Base-by-base conservation (phyloP, 306 rosid genomes). In the Cicer judaicum region DNA sequence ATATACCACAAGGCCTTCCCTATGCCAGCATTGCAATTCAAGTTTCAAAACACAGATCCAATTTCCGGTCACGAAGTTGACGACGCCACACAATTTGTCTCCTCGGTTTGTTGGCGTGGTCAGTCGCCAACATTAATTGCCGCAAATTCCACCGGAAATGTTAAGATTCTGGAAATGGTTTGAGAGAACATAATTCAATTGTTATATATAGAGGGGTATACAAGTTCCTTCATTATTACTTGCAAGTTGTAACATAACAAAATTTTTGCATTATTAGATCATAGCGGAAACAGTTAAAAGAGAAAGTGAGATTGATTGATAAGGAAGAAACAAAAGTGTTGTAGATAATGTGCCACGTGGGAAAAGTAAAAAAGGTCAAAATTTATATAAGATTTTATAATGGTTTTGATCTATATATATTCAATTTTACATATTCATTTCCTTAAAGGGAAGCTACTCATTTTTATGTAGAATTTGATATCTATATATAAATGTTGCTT, bases 1-100 rank as follows among this genome's bases (percentile, higher is more conserved):
- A n/a, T 95, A 75, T 95, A 92, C 87, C 98, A 95, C 88, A 95
- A 95, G 82, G 96, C 92, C 64, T 95, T 95, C 73, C 97, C 99
- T 55, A 95, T 95, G 97, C 97, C 98, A 1, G 97, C 91, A 43
- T 82, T 92, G 81, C 91, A 96, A 65, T 90, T 84, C 88, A 90
- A 95, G 84, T 95, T 89, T 85, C 89, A 90, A 41, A 85, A 74
- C 80, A 85, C 91, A 10, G 96, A 95, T 75, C 88, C 94, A 14
- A 80, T 84, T 53, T 89, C 97, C 0, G 88, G 96, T 43, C 85
- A 85, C 0, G 96, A 89, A 71, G 82, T 86, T 73, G 98, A 90
- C 11, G 97, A 89, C 10, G 49, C 91, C 4, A 64, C 90, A 1
- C 99, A 89, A 65, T 95, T 95, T 41, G 88, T 95, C 76, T 95